Evolutionary conservation across 1,284 basidiomycete species (phyloP).

Genomic region (Apiotrichum montevideense): DNA sequence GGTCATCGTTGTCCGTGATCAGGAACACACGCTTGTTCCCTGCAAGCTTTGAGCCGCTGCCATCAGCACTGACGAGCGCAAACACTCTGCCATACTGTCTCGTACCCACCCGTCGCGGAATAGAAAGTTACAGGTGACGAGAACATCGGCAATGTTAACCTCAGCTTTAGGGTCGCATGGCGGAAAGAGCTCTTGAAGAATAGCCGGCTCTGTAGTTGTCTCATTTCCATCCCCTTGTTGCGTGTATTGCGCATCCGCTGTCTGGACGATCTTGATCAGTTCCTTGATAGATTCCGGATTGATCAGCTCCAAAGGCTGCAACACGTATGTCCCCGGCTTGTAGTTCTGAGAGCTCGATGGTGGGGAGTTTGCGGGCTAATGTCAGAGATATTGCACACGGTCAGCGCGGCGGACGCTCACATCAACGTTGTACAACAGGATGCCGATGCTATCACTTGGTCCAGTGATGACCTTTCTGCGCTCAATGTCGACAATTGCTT

Average conservation of each 20-base stretch:
- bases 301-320: conserved; percentile 68
- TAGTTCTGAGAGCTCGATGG: conserved; percentile 42
- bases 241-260: conserved; percentile 30
- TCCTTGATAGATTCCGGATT: conserved; percentile 73
- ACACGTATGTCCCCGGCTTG: conserved; percentile 63
- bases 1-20: conserved; percentile 83
- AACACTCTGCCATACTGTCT: too few relatives aligned
- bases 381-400: background rate
- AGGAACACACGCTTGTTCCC: conserved; percentile 86
- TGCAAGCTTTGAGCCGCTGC: conserved; percentile 61
- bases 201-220: conserved; percentile 30
- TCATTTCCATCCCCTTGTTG: conserved; percentile 19
- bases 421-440: conserved; percentile 84
- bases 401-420: conserved; percentile 42
- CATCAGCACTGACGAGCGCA: conserved; percentile 11
- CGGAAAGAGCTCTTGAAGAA: conserved; percentile 35
- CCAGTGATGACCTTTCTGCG: conserved; percentile 83
- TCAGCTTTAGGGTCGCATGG: conserved; percentile 29
- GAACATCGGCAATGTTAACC: conserved; percentile 66
- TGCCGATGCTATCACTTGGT: conserved; percentile 79
- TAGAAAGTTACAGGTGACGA: conserved; percentile 79
- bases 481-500: conserved; percentile 75
- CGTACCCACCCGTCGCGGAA: conserved; percentile 68
- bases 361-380: conserved; percentile 31
- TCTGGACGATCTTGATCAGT: conserved; percentile 38